Evolutionary conservation across 306 rosid species (phyloP).

Genomic region (Urtica urens): DNA sequence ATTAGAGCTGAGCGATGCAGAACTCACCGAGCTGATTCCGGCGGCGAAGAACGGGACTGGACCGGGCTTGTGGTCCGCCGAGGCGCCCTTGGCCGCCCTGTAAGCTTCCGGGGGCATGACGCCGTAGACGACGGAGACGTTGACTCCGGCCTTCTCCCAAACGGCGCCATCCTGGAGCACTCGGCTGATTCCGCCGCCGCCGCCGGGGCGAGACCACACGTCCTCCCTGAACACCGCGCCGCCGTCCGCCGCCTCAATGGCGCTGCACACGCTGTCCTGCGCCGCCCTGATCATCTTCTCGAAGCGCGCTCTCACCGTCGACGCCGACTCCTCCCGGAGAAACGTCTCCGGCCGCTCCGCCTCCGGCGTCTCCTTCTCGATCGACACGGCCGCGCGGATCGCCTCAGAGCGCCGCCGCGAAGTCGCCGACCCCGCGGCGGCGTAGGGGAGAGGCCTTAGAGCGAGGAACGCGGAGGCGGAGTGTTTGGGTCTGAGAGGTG

Average conservation of each 20-base stretch:
- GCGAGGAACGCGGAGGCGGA: neutral
- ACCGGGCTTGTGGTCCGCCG: conserved; percentile 58
- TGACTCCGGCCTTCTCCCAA: conserved; percentile 98
- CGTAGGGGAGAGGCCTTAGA: neutral
- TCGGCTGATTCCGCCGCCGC: conserved; percentile 95
- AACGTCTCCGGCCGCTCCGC: conserved; percentile 63
- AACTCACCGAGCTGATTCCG: conserved; percentile 86
- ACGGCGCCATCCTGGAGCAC: conserved; percentile 89
- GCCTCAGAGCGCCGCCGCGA: conserved; percentile 2
- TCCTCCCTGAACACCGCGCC: conserved; percentile 75
- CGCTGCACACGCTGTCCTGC: conserved; percentile 73
- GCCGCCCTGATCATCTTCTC: conserved; percentile 98
- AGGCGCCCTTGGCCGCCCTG: conserved; percentile 72
- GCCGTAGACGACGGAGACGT: conserved; percentile 91
- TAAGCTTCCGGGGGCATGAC: conserved; percentile 98
- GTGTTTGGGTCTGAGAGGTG: conserved; percentile 6
- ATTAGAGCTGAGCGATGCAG: no score
- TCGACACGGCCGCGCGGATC: conserved; percentile 28
- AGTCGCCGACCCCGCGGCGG: neutral
- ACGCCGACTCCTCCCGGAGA: conserved; percentile 40
- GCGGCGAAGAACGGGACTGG: conserved; percentile 93
- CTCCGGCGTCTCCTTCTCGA: conserved; percentile 83
- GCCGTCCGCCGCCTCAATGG: conserved; percentile 69
- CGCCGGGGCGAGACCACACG: conserved; percentile 97
- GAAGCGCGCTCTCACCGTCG: conserved; percentile 63